A percentile compares a stretch with the other conserved stretches of the same genome.
phyloP scores from a whole-genome alignment of 2,329 filamentous ascomycete species.

The Fusarium pilosicola region DNA sequence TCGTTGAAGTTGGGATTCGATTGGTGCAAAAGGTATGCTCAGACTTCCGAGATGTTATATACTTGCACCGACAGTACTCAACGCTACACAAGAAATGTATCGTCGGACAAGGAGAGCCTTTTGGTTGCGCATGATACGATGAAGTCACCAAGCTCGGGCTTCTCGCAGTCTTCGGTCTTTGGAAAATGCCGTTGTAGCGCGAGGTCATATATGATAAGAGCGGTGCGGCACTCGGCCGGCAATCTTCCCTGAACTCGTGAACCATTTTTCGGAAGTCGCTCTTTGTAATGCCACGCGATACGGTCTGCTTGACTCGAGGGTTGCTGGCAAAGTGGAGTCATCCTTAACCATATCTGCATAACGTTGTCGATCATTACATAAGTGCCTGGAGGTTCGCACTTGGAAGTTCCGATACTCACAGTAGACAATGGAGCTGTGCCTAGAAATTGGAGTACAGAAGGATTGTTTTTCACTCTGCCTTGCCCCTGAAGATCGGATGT shows the following conservation, averaged over 20 bases:
- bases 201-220: neutral
- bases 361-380: slow-evolving; percentile 9
- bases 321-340: neutral
- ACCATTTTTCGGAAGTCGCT: slow-evolving; percentile 9
- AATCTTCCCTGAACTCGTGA: neutral
- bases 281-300: neutral
- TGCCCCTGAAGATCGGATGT: too few species aligned
- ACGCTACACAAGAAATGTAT: neutral
- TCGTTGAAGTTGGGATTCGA: neutral
- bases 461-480: neutral
- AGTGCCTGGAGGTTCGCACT: neutral
- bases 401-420: neutral
- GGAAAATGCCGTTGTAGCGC: neutral
- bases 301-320: neutral
- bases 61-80: neutral
- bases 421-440: neutral
- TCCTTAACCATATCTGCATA: neutral
- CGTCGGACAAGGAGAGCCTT: neutral
- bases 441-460: too few species aligned
- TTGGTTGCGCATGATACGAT: neutral
- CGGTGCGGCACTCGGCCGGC: slow-evolving; percentile 25
- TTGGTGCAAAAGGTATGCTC: neutral
- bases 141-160: neutral
- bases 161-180: neutral
- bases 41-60: neutral